These are phyloP conservation scores for Monascus purpureus DNA, from an alignment of 495 filamentous ascomycete genomes.

Conservation along the genomic window DNA sequence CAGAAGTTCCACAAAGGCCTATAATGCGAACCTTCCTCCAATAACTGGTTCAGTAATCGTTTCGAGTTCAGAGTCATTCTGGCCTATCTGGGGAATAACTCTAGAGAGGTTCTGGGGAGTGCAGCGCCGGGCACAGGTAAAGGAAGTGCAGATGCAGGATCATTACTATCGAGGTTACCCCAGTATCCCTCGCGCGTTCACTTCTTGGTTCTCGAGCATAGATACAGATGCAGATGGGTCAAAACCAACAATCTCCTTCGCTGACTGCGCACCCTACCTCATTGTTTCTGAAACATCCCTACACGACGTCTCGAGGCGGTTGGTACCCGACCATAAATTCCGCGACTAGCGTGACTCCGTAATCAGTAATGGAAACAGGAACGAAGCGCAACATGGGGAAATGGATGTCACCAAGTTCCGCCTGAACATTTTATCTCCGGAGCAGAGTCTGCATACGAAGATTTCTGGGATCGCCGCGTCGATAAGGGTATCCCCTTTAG, in stretches of 20 bases:
- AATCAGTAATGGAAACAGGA: too few relatives aligned
- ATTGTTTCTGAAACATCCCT: conserved; percentile 60
- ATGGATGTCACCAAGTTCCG: conserved; percentile 73
- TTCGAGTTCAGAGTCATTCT: conserved; percentile 56
- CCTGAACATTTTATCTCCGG: conserved; percentile 67
- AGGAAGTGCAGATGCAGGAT: conserved; percentile 5
- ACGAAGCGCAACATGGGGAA: conserved; percentile 11
- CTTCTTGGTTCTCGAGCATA: too few relatives aligned
- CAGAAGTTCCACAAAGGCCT: conserved; percentile 45
- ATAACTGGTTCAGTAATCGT: conserved; percentile 58
- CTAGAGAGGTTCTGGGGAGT: conserved; percentile 50
- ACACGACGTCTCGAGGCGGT: conserved; percentile 44
- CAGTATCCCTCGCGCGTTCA: background rate
- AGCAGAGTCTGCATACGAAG: conserved; percentile 49
- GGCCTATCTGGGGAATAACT: conserved; percentile 52
- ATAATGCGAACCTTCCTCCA: conserved; percentile 54
- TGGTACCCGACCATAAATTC: conserved; percentile 39
- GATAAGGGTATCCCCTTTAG: conserved; percentile 59
- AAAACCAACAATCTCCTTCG: conserved; percentile 70
- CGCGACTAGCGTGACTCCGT: too few relatives aligned
- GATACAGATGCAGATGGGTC: too few relatives aligned
- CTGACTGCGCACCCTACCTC: conserved; percentile 66
- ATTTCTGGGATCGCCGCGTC: conserved; percentile 75
- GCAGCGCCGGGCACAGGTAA: conserved; percentile 23
- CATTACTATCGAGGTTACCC: too few relatives aligned